These are phyloP conservation scores for Aspergillus flavus DNA, from an alignment of 2,329 filamentous ascomycete species.

Conservation along the genomic window DNA sequence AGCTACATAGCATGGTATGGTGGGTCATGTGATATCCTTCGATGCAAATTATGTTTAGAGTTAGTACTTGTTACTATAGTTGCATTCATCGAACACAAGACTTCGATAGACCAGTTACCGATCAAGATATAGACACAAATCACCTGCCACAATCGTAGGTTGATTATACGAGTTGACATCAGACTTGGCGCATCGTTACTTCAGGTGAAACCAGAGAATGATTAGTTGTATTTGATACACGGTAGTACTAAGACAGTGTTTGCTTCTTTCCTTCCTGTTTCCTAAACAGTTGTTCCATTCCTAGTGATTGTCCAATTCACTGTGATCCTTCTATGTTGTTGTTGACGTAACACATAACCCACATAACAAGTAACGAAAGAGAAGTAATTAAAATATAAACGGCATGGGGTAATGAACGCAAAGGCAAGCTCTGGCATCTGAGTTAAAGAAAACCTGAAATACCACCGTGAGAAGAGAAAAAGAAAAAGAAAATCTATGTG, in stretches of 20 bases:
- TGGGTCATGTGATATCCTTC: background rate
- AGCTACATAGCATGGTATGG: background rate
- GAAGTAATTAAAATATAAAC: conserved; percentile 26
- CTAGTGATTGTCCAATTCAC: conserved; percentile 23
- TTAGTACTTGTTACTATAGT: background rate
- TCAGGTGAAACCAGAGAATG: conserved; percentile 1
- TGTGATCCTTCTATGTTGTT: conserved; percentile 27
- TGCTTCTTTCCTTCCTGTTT: background rate
- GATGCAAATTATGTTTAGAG: background rate
- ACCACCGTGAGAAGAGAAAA: conserved; percentile 21
- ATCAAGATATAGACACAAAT: too few relatives aligned
- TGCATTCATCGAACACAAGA: too few relatives aligned
- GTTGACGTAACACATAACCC: conserved; percentile 32
- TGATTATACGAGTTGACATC: background rate
- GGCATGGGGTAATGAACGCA: conserved; percentile 25
- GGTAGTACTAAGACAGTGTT: conserved; percentile 10
- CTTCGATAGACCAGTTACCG: too few relatives aligned
- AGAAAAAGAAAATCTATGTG: conserved; percentile 29
- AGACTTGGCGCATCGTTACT: background rate
- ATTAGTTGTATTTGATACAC: conserved; percentile 13
- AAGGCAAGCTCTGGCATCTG: conserved; percentile 26
- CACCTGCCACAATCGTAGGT: background rate
- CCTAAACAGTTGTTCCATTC: conserved; percentile 2
- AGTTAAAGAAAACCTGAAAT: conserved; percentile 22
- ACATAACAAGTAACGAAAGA: conserved; percentile 23